A percentile compares a stretch with the other conserved stretches of the same genome.
These are phyloP conservation scores for Linnemannia schmuckeri DNA, from an alignment of 192 early-diverging fungal species.

Conservation along the genomic window DNA sequence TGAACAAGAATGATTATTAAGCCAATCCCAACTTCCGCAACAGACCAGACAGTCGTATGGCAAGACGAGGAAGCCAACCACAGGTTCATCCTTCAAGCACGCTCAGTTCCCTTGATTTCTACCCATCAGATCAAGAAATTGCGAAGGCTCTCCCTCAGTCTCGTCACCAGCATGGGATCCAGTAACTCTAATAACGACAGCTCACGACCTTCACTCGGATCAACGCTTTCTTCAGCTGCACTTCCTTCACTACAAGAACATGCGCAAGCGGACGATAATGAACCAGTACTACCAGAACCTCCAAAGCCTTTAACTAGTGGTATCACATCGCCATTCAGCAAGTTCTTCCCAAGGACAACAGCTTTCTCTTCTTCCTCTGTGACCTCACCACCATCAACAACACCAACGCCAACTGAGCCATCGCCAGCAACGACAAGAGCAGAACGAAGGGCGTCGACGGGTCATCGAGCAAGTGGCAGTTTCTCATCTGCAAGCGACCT, in stretches of 20 bases:
- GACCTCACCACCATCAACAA: neutral
- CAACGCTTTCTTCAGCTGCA: neutral
- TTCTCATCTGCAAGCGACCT: constrained; percentile 40
- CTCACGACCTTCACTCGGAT: neutral
- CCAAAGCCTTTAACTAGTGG: neutral
- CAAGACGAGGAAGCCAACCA: constrained; percentile 57
- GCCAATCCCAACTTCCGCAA: constrained; percentile 26
- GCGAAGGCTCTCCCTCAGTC: constrained; percentile 31
- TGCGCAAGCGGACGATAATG: constrained; percentile 8
- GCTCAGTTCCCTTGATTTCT: constrained; percentile 36
- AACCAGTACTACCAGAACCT: neutral
- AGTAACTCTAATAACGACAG: neutral
- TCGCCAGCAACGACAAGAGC: neutral
- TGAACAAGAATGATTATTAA: constrained; percentile 42
- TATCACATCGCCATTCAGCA: constrained; percentile 11
- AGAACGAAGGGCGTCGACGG: constrained; percentile 12
- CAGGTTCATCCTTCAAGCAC: constrained; percentile 49
- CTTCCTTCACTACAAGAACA: constrained; percentile 15
- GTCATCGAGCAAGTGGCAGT: constrained; percentile 17
- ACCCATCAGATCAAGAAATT: constrained; percentile 52
- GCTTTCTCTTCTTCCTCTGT: neutral
- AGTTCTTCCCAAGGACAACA: constrained; percentile 19
- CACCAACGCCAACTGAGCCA: neutral
- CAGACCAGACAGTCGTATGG: constrained; percentile 47
- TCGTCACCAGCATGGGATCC: constrained; percentile 32